A percentile compares a stretch with the other conserved stretches of the same genome.
Evolutionary conservation across 805 yeast species (phyloP).

Genomic region (Spathaspora gorwiae): DNA sequence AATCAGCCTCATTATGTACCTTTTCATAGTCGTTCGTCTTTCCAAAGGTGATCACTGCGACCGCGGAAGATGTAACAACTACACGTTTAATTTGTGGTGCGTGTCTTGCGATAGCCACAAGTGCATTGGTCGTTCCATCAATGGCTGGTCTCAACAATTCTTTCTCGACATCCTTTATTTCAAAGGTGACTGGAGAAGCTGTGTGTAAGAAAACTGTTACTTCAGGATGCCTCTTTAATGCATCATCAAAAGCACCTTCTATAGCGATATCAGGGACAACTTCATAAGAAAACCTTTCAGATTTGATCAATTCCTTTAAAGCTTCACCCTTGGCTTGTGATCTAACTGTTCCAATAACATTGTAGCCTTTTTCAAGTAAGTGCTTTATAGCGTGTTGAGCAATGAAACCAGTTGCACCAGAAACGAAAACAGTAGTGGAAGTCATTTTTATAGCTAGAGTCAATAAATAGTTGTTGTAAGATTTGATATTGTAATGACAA

Average conservation of each 20-base stretch:
- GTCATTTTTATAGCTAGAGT: slow-evolving; percentile 13
- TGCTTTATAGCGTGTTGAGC: slow-evolving; percentile 45
- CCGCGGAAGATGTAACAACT: slow-evolving; percentile 48
- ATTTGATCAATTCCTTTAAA: slow-evolving; percentile 17
- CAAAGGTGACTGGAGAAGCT: slow-evolving; percentile 53
- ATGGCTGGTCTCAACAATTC: slow-evolving; percentile 55
- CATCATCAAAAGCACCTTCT: slow-evolving; percentile 40
- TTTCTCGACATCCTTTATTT: slow-evolving; percentile 39
- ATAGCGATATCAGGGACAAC: slow-evolving; percentile 43
- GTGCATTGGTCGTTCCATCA: slow-evolving; percentile 49
- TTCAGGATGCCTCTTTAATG: slow-evolving; percentile 44
- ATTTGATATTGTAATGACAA: no score
- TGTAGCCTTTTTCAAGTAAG: slow-evolving; percentile 35
- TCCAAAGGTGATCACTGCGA: slow-evolving; percentile 34
- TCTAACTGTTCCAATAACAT: slow-evolving; percentile 50
- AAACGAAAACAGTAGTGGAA: slow-evolving; percentile 31
- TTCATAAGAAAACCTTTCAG: slow-evolving; percentile 33
- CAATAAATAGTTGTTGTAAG: no score
- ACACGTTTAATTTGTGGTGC: slow-evolving; percentile 40
- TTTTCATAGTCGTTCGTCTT: slow-evolving; percentile 21
- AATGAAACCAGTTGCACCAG: slow-evolving; percentile 54
- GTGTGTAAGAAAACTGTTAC: slow-evolving; percentile 53
- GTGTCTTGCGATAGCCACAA: slow-evolving; percentile 40
- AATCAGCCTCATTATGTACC: slow-evolving; percentile 40
- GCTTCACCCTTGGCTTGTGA: slow-evolving; percentile 39